Conservation (phyloP, 768 basidiomycete species). For the Termitomyces sp. region DNA sequence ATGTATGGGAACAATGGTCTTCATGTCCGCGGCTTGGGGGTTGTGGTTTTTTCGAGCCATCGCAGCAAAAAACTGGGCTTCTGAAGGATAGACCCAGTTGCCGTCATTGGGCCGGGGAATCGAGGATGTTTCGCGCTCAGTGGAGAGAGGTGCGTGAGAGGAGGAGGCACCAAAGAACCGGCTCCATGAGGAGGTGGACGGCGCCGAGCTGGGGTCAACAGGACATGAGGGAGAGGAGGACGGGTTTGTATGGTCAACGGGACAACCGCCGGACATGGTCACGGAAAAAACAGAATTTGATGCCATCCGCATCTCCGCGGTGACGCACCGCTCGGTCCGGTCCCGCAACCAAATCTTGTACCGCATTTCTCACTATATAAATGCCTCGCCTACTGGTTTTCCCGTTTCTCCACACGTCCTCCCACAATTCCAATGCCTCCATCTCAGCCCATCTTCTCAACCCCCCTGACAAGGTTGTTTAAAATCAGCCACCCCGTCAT, state of each 20-base stretch:
- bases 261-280: slow-evolving; percentile 37
- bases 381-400: background rate
- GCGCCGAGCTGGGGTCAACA: slow-evolving; percentile 33
- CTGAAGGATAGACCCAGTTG: slow-evolving; percentile 98
- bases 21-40: slow-evolving; percentile 88
- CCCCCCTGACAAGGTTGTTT: slow-evolving; percentile 74
- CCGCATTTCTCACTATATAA: slow-evolving; percentile 5
- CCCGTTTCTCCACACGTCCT: slow-evolving; percentile 6
- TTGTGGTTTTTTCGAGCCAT: slow-evolving; percentile 94
- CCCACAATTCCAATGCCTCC: slow-evolving; percentile 63
- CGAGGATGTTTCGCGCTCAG: slow-evolving; percentile 78
- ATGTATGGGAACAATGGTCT: slow-evolving; percentile 94
- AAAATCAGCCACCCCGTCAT: slow-evolving; percentile 81
- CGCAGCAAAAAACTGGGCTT: slow-evolving; percentile 97
- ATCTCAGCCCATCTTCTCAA: slow-evolving; percentile 61
- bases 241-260: slow-evolving; percentile 51
- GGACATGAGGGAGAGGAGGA: slow-evolving; percentile 29
- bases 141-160: slow-evolving; percentile 45
- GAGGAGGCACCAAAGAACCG: slow-evolving; percentile 32
- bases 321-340: slow-evolving; percentile 7
- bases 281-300: slow-evolving; percentile 14
- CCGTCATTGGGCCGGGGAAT: slow-evolving; percentile 73
- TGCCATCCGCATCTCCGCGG: slow-evolving; percentile 9
- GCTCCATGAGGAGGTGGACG: slow-evolving; percentile 34
- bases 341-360: background rate